A percentile compares a stretch with the other conserved stretches of the same genome.
Conservation (phyloP, 2,329 filamentous ascomycete species). For the Pseudogymnoascus sp. region DNA sequence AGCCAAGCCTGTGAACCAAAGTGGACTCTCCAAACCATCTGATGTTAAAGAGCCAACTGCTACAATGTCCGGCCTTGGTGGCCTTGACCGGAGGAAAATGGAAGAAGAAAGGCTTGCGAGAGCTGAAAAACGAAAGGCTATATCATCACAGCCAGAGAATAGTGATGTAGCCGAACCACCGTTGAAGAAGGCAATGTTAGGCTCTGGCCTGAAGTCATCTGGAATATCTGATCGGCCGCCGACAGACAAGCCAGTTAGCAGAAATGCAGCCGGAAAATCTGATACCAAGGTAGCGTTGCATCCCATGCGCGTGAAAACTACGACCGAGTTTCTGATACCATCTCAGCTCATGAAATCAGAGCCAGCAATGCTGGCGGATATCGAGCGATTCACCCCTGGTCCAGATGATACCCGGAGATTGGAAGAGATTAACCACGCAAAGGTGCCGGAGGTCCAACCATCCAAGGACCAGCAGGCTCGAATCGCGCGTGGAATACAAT, state of each 20-base stretch:
- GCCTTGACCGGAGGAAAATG: constrained; percentile 71
- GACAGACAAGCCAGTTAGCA: neutral
- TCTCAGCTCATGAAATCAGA: constrained; percentile 7
- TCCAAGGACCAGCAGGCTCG: constrained; percentile 12
- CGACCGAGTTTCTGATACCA: constrained; percentile 2
- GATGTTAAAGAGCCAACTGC: neutral
- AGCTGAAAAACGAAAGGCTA: constrained; percentile 28
- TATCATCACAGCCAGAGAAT: constrained; percentile 20
- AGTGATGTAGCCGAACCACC: neutral
- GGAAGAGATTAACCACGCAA: neutral
- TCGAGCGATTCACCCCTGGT: neutral
- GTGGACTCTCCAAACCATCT: neutral
- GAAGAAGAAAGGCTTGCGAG: constrained; percentile 75
- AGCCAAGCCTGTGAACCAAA: neutral
- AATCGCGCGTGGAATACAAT: constrained; percentile 22
- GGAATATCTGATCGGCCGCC: neutral
- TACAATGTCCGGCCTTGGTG: neutral
- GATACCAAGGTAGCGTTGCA: constrained; percentile 2
- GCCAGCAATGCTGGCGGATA: constrained; percentile 1
- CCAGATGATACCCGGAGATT: neutral
- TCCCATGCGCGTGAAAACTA: neutral
- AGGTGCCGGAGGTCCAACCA: constrained; percentile 7
- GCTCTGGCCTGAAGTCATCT: neutral
- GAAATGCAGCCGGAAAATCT: neutral
- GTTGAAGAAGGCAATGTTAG: neutral